Evolutionary conservation across 306 rosid species (phyloP), one percentile per base, ranked within the genome.

Genomic region (Dalbergia oliveri): DNA sequence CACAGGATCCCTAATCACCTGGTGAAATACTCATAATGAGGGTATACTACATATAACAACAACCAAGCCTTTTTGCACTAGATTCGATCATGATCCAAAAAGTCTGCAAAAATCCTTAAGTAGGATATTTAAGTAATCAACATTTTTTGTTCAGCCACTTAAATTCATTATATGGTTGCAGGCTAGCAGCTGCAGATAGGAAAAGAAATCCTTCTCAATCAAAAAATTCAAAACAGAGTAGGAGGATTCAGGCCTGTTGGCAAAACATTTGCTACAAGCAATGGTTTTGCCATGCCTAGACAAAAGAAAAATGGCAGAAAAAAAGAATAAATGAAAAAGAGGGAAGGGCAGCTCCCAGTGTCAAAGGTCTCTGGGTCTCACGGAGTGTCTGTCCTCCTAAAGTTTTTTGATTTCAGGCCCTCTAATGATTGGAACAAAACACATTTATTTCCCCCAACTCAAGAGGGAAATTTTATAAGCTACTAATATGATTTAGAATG

Each of bases 41-140:
- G 41, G 16, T 15, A 43, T 76, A 13, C 33, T 39, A 6, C 44
- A 31, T 49, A 68, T 66, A 76, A 59, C 62, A 57, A 68, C 44
- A 59, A 79, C 51, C 41, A 69, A 58, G 63, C n/a, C 12, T n/a
- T 68, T 45, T 34, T 8, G 23, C 14, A 31, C 9, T 15, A 12
- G 1, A 78, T 54, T 10, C 4, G 67, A 31, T 41, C n/a, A 37
- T 16, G 10, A 26, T 35, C 81, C 45, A 54, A 23, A 43, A 51
- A 4, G 16, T 67, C 15, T 3, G 39, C 57, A 78, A 26, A 41
- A 34, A 11, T 4, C 33, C 19, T 11, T 16, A 62, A 51, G 54
- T 33, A 72, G 35, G 8, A 49, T 23, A 49, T 49, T 47, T 47
- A 44, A 68, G 74, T 9, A 13, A 51, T 50, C 49, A 33, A 51